Conservation (phyloP, 805 yeast genomes). For the Candida koratica region DNA sequence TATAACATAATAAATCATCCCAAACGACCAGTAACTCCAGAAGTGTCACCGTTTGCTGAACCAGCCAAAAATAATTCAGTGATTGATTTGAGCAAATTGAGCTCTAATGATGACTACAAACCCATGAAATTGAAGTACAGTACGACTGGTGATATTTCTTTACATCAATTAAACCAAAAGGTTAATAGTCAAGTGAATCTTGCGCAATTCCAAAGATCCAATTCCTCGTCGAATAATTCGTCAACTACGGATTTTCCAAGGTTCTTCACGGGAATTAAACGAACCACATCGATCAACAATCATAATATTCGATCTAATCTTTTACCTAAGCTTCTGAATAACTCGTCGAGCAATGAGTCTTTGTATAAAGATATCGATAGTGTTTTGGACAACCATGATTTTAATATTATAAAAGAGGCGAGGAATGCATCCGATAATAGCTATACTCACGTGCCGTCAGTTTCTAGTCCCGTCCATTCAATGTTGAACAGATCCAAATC, state of each 20-base stretch:
- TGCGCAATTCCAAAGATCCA: slow-evolving; percentile 15
- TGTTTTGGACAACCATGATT: slow-evolving; percentile 12
- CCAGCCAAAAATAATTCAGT: slow-evolving; percentile 41
- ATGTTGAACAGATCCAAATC: slow-evolving; percentile 24
- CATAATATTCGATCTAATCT: slow-evolving; percentile 20
- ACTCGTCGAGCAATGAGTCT: slow-evolving; percentile 9
- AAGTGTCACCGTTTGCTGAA: slow-evolving; percentile 39
- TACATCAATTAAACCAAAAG: slow-evolving; percentile 34
- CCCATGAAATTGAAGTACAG: slow-evolving; percentile 40
- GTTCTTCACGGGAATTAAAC: slow-evolving; percentile 8
- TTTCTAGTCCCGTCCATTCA: slow-evolving; percentile 6
- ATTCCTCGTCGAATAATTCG: slow-evolving; percentile 17
- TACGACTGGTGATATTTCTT: slow-evolving; percentile 36
- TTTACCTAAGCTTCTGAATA: slow-evolving; percentile 6
- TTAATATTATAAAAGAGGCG: slow-evolving; percentile 21
- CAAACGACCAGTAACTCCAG: slow-evolving; percentile 34
- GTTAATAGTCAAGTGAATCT: slow-evolving; percentile 39
- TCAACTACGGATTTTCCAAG: slow-evolving; percentile 18
- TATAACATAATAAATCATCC: slow-evolving; percentile 33
- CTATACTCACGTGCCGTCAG: background rate
- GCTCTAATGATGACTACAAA: slow-evolving; percentile 32
- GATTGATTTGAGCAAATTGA: slow-evolving; percentile 34
- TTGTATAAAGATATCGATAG: slow-evolving; percentile 9
- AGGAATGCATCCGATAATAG: slow-evolving; percentile 1
- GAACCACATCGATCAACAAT: slow-evolving; percentile 20